Conservation (phyloP, 345 rosid species). For the Citropsis articulata region DNA sequence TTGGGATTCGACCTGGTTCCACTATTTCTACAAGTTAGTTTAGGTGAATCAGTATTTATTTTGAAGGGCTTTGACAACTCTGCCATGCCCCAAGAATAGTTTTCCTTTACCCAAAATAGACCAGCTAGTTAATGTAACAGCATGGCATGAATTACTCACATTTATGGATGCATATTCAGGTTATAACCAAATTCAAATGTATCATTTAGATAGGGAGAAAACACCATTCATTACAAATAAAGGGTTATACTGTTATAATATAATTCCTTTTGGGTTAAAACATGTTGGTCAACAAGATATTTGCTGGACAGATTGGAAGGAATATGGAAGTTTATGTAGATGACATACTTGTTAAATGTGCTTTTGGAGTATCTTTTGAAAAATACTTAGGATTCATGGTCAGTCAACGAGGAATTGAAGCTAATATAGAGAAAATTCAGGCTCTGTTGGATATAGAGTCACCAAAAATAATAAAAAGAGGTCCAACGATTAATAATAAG, state of each 20-base stretch:
- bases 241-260: too few relatives aligned
- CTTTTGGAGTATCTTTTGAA: fast-evolving
- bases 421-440: too few relatives aligned
- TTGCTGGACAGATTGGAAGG: too few relatives aligned
- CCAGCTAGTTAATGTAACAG: neutral
- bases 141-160: neutral
- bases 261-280: too few relatives aligned
- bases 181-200: neutral
- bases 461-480: neutral
- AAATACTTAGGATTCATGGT: neutral
- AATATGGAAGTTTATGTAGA: too few relatives aligned
- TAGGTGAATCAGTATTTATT: too few relatives aligned
- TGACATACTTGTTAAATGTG: neutral
- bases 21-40: too few relatives aligned
- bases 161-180: neutral
- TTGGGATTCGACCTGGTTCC: too few relatives aligned
- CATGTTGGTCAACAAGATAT: neutral
- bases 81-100: fast-evolving
- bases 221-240: neutral
- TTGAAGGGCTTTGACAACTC: too few relatives aligned
- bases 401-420: neutral
- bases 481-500: neutral
- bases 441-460: too few relatives aligned
- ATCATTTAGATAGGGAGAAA: neutral
- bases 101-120: neutral